Evolutionary conservation across 31 red algal species (phyloP).

Genomic region (Porphyra umbilicalis): DNA sequence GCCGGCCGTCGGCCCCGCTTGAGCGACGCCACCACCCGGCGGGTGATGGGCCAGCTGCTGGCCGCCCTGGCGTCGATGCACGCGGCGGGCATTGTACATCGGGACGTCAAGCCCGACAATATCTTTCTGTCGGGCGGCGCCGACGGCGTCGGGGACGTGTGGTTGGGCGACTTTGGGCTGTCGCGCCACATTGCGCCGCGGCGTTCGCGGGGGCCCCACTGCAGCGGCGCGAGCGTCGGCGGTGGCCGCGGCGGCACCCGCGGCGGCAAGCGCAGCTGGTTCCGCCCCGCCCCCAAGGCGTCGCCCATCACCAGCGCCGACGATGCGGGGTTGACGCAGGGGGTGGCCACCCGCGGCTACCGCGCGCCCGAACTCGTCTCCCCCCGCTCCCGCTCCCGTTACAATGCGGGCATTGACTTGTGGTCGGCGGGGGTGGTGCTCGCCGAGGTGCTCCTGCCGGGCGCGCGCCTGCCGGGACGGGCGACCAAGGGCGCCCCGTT

Average conservation of each 20-base stretch:
- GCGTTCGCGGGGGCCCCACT: background rate
- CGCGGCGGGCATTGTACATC: background rate
- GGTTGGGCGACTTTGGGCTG: background rate
- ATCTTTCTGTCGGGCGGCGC: background rate
- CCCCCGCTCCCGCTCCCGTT: constrained; percentile 1
- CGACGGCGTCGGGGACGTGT: background rate
- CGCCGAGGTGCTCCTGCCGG: background rate
- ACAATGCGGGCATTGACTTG: constrained; percentile 8
- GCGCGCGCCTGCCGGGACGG: constrained; percentile 73
- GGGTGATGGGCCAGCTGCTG: background rate
- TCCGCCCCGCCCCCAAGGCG: background rate
- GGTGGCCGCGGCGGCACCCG: too few species aligned
- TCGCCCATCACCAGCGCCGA: background rate
- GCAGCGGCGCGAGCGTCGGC: background rate
- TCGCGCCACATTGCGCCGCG: background rate
- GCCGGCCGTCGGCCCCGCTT: background rate
- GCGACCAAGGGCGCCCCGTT: background rate
- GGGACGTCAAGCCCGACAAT: background rate
- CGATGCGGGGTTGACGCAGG: constrained; percentile 55
- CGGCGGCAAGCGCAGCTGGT: too few species aligned
- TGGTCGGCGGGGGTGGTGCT: background rate
- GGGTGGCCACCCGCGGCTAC: constrained; percentile 98
- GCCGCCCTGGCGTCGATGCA: background rate
- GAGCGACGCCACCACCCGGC: background rate
- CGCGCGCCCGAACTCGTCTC: constrained; percentile 94